A percentile compares a stretch with the other conserved stretches of the same genome.
phyloP scores from a whole-genome alignment of 495 filamentous ascomycete genomes.

The Penicillium mononematosum region DNA sequence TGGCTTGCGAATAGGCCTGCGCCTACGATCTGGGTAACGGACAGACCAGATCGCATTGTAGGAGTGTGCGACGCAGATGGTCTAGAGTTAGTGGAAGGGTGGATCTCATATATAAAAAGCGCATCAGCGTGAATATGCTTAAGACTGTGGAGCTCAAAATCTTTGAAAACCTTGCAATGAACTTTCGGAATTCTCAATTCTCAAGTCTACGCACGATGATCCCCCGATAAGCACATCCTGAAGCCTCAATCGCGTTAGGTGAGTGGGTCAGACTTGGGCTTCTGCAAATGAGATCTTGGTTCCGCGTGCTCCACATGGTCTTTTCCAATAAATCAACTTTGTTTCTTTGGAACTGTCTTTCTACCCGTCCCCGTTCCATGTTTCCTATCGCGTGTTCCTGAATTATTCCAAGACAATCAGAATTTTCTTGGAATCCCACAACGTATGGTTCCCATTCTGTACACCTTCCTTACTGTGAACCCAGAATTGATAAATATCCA shows the following conservation, averaged over 20 bases:
- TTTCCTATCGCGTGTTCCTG: not conserved
- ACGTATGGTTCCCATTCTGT: not conserved
- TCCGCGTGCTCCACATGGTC: not conserved
- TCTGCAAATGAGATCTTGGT: conserved; percentile 5
- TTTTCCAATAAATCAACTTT: not conserved
- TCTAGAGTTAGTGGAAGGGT: not conserved
- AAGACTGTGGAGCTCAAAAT: not conserved
- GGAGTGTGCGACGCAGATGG: not conserved
- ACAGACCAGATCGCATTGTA: conserved; percentile 3
- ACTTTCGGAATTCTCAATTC: not conserved
- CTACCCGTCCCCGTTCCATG: conserved; percentile 5
- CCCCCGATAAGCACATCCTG: conserved; percentile 6
- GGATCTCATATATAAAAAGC: not conserved
- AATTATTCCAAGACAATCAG: not conserved
- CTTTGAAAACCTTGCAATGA: conserved; percentile 1
- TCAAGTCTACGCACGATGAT: conserved; percentile 5
- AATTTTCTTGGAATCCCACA: not conserved
- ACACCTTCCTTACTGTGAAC: not conserved
- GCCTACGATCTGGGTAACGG: not conserved
- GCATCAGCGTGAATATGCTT: not conserved
- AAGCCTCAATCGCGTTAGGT: not conserved
- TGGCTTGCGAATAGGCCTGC: not conserved
- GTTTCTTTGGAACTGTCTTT: not conserved
- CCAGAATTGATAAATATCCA: not conserved
- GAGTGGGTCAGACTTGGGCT: not conserved